These are phyloP conservation scores for Murraya paniculata DNA, from an alignment of 345 rosid species.

Conservation along the genomic window DNA sequence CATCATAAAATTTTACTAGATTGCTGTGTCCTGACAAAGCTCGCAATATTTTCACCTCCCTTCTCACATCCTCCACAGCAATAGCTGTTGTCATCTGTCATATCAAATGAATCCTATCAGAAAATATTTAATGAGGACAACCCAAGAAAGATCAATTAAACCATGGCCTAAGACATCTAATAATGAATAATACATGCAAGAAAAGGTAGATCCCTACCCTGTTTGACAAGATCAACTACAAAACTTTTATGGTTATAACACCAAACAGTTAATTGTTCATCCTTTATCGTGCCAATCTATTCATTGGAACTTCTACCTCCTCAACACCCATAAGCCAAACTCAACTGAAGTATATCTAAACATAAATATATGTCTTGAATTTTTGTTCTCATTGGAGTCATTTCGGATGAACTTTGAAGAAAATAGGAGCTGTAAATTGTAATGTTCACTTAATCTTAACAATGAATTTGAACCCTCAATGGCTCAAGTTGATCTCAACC, in stretches of 20 bases:
- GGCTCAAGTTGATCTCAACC: neutral
- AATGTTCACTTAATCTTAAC: neutral
- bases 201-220: neutral
- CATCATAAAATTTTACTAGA: constrained; percentile 80
- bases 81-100: constrained; percentile 93
- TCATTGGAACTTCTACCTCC: neutral
- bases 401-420: neutral
- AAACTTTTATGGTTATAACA: neutral
- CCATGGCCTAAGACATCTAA: neutral
- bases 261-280: neutral
- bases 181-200: neutral
- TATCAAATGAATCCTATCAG: constrained; percentile 12
- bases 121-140: neutral
- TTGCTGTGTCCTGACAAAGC: constrained; percentile 89
- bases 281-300: neutral
- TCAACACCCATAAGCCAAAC: neutral
- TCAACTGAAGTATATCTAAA: neutral
- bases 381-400: neutral
- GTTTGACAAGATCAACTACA: neutral
- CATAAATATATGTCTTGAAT: neutral
- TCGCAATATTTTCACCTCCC: constrained; percentile 87
- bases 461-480: neutral
- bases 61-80: constrained; percentile 93
- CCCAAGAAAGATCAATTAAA: neutral
- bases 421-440: neutral